Evolutionary conservation across 345 rosid species (phyloP), one percentile per base, ranked within the genome.

Genomic region (Heritiera fomes): DNA sequence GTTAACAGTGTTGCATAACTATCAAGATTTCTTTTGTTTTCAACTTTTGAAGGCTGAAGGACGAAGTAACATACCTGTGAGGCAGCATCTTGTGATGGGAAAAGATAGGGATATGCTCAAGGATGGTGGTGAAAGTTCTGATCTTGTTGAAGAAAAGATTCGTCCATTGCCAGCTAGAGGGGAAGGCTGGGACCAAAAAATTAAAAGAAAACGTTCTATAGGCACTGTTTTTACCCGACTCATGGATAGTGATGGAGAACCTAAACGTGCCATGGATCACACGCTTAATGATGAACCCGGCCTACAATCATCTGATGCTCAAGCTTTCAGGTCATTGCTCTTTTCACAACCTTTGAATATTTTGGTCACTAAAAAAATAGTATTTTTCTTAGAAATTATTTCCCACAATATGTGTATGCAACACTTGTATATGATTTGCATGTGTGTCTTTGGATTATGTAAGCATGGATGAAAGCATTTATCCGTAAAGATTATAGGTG

Each of bases 131-230:
- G 89, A 85, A 46, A 82, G 74, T 83, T 84, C 89, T 83, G 85
- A 83, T 79, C 46, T 81, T 40, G 70, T 81, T 7, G 90, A 88
- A 80, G 93, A 87, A 78, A 90, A 87, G 82, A 75, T 82, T 64
- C 85, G 85, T 38, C 84, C 84, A 80, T 69, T 90, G 81, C 85
- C 91, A 77, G 83, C 85, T 75, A 89, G 88, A 75, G 90, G 89
- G 65, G 92, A 90, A 77, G 87, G 90, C 40, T 90, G 93, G 93
- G 91, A 88, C 41, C 87, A 80, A 77, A 90, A 83, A 84, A 85
- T 84, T 85, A 88, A 84, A 85, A 84, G 84, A 84, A 90, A 78
- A 80, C 90, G 89, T 52, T 85, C 93, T 28, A 82, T 83, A 7
- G 88, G 91, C 60, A 73, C 76, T 55, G 85, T 82, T 68, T 83